Conservation (phyloP, 805 yeast species). For the Candida piceae region DNA sequence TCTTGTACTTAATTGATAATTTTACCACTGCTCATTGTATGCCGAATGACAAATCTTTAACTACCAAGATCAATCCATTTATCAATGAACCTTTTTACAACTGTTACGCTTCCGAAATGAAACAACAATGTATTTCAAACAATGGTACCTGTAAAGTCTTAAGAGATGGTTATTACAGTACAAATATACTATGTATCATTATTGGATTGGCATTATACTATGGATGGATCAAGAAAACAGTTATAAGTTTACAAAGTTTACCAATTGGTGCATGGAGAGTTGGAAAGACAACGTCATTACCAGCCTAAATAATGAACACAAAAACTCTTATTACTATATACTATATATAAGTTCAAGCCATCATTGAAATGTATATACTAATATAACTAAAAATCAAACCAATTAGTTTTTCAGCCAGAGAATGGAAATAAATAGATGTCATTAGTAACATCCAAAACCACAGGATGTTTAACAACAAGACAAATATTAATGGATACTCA, state of each 20-base stretch:
- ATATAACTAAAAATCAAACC: slow-evolving; percentile 63
- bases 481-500: slow-evolving; percentile 23
- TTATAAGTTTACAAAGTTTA: slow-evolving; percentile 59
- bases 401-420: slow-evolving; percentile 64
- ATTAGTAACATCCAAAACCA: slow-evolving; percentile 89
- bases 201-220: slow-evolving; percentile 63
- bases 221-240: slow-evolving; percentile 60
- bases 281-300: slow-evolving; percentile 8
- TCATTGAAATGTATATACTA: slow-evolving; percentile 32
- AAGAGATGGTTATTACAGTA: slow-evolving; percentile 80
- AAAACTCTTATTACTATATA: neutral
- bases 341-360: neutral
- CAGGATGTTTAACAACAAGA: slow-evolving; percentile 35
- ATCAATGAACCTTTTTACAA: slow-evolving; percentile 22
- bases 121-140: slow-evolving; percentile 42
- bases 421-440: slow-evolving; percentile 84
- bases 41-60: slow-evolving; percentile 13
- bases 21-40: slow-evolving; percentile 65
- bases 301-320: slow-evolving; percentile 5
- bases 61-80: slow-evolving; percentile 19
- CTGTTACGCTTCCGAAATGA: slow-evolving; percentile 31
- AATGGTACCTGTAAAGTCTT: slow-evolving; percentile 53
- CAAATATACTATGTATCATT: slow-evolving; percentile 66
- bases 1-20: slow-evolving; percentile 73
- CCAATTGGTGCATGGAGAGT: slow-evolving; percentile 79